Conservation (phyloP, 257 asterid genomes). For the Nicotiana attenuata region DNA sequence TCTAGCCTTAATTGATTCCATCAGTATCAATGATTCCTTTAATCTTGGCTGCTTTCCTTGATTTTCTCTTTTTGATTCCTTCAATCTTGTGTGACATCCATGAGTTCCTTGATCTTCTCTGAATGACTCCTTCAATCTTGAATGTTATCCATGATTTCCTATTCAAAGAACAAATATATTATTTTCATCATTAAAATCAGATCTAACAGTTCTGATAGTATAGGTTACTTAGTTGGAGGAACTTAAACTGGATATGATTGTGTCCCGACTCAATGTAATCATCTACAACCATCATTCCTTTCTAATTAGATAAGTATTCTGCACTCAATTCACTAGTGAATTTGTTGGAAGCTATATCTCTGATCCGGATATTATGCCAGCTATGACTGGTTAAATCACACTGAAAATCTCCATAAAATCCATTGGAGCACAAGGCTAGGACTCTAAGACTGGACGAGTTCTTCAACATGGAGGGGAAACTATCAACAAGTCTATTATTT, state of each 20-base stretch:
- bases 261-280: background rate
- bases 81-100: too few relatives aligned
- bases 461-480: slow-evolving; percentile 30
- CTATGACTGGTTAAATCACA: slow-evolving; percentile 21
- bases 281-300: slow-evolving; percentile 20
- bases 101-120: too few relatives aligned
- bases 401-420: slow-evolving; percentile 17
- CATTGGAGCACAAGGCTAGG: slow-evolving; percentile 18
- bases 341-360: slow-evolving; percentile 29
- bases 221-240: slow-evolving; percentile 14
- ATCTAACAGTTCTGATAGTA: slow-evolving; percentile 64
- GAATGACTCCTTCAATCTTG: too few relatives aligned
- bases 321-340: slow-evolving; percentile 25
- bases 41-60: too few relatives aligned
- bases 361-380: slow-evolving; percentile 30
- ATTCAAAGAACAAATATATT: too few relatives aligned
- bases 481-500: slow-evolving; percentile 28
- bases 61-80: too few relatives aligned
- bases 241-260: slow-evolving; percentile 16
- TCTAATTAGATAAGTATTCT: slow-evolving; percentile 14
- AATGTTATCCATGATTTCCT: too few relatives aligned
- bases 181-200: too few relatives aligned
- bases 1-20: too few relatives aligned
- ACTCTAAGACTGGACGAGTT: slow-evolving; percentile 11
- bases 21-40: too few relatives aligned